Evolutionary conservation across 2,329 filamentous ascomycete species (phyloP).

Genomic region (Venturia carpophila): DNA sequence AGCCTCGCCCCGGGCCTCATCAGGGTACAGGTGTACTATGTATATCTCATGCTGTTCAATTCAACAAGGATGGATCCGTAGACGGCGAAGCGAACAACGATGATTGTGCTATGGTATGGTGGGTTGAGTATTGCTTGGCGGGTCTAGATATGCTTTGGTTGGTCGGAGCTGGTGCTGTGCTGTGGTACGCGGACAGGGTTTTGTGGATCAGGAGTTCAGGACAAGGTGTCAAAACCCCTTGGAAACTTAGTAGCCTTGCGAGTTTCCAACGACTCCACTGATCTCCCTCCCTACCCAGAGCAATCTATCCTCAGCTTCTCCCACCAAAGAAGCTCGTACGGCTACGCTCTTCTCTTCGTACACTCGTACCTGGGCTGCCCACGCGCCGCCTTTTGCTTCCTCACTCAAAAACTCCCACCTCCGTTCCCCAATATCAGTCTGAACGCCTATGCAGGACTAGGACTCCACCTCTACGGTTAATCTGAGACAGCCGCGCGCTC

Average conservation of each 20-base stretch:
- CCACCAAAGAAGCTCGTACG: background rate
- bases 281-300: background rate
- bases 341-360: background rate
- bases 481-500: slow-evolving; percentile 15
- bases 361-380: slow-evolving; percentile 3
- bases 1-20: too few species aligned
- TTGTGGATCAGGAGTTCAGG: background rate
- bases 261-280: background rate
- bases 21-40: too few species aligned
- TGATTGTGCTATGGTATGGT: too few species aligned
- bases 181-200: background rate
- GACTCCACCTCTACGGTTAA: background rate
- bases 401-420: background rate
- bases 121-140: too few species aligned
- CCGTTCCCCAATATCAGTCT: slow-evolving; percentile 11
- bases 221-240: background rate
- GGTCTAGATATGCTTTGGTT: background rate
- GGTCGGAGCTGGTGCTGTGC: background rate
- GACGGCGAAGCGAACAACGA: too few species aligned
- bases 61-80: too few species aligned
- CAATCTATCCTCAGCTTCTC: slow-evolving; percentile 7
- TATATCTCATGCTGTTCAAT: too few species aligned
- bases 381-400: background rate
- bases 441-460: background rate
- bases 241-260: background rate